A percentile compares a stretch with the other conserved stretches of the same genome.
These are phyloP conservation scores for Hsuehochloa calcarea DNA, from an alignment of 176 grass and related monocot genomes.

Conservation along the genomic window DNA sequence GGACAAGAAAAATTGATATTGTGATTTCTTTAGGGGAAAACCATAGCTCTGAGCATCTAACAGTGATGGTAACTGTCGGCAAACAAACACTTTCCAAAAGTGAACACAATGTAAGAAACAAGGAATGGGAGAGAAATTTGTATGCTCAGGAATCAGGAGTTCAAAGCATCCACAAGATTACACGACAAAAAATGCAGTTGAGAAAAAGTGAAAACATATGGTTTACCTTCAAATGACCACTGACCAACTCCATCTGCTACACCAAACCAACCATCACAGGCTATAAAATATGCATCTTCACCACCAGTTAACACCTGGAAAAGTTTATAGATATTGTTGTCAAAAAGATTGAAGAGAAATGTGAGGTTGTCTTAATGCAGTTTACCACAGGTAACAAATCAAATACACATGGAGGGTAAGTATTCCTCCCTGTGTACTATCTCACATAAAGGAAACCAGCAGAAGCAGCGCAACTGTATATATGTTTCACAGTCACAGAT, in stretches of 20 bases:
- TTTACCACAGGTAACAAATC: background rate
- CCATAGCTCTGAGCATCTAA: slow-evolving; percentile 1
- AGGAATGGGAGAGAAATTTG: background rate
- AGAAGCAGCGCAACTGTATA: background rate
- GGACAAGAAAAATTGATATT: background rate
- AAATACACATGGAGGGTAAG: background rate
- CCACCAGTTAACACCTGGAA: slow-evolving; percentile 78
- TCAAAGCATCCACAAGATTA: background rate
- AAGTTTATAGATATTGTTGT: slow-evolving; percentile 8
- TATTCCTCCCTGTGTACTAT: background rate
- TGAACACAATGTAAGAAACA: slow-evolving; percentile 2
- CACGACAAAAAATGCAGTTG: background rate
- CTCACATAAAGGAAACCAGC: background rate
- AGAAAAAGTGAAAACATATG: background rate
- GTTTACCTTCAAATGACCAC: slow-evolving; percentile 96
- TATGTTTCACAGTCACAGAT: background rate
- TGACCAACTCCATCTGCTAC: slow-evolving; percentile 98
- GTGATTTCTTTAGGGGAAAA: background rate
- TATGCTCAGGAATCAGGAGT: background rate
- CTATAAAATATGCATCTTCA: slow-evolving; percentile 94
- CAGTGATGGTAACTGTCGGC: background rate
- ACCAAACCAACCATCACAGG: slow-evolving; percentile 74
- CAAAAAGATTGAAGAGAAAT: slow-evolving; percentile 12
- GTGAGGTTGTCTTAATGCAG: background rate
- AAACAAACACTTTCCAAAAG: slow-evolving; percentile 8